These are phyloP conservation scores for Kodamaea restingae DNA, from an alignment of 805 yeast species.

Conservation along the genomic window DNA sequence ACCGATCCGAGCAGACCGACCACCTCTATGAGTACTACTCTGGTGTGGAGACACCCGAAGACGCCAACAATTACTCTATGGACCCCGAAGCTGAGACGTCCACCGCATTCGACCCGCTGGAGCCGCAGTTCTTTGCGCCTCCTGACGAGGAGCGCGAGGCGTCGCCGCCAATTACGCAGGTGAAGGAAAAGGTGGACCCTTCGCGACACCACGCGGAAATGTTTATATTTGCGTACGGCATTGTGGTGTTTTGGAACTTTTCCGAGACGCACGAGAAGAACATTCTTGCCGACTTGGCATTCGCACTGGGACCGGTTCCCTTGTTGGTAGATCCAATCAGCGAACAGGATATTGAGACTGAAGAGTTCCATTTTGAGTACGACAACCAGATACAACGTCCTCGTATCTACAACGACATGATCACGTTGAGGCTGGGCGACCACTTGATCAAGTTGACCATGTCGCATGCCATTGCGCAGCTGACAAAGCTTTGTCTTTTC, in stretches of 20 bases:
- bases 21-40: slow-evolving; percentile 90
- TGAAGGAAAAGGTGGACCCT: slow-evolving; percentile 29
- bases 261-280: slow-evolving; percentile 90
- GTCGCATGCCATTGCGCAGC: slow-evolving; percentile 96
- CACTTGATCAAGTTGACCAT: slow-evolving; percentile 88
- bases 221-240: slow-evolving; percentile 88
- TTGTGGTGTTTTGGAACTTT: slow-evolving; percentile 97
- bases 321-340: slow-evolving; percentile 69
- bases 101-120: slow-evolving; percentile 77
- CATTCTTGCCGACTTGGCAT: slow-evolving; percentile 84
- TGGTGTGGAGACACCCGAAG: slow-evolving; percentile 65
- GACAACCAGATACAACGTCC: slow-evolving; percentile 60
- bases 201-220: slow-evolving; percentile 74
- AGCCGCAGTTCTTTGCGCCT: slow-evolving; percentile 82
- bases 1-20: slow-evolving; percentile 79
- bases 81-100: slow-evolving; percentile 40
- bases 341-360: slow-evolving; percentile 90
- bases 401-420: slow-evolving; percentile 88
- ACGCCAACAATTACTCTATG: slow-evolving; percentile 46
- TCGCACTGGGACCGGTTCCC: slow-evolving; percentile 48
- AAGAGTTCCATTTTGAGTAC: slow-evolving; percentile 76
- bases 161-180: slow-evolving; percentile 7
- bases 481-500: slow-evolving; percentile 84
- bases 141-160: slow-evolving; percentile 15
- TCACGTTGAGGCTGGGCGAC: slow-evolving; percentile 85